Evolutionary conservation across 2,329 filamentous ascomycete species (phyloP).

Genomic region (Davidsoniella eucalypti): DNA sequence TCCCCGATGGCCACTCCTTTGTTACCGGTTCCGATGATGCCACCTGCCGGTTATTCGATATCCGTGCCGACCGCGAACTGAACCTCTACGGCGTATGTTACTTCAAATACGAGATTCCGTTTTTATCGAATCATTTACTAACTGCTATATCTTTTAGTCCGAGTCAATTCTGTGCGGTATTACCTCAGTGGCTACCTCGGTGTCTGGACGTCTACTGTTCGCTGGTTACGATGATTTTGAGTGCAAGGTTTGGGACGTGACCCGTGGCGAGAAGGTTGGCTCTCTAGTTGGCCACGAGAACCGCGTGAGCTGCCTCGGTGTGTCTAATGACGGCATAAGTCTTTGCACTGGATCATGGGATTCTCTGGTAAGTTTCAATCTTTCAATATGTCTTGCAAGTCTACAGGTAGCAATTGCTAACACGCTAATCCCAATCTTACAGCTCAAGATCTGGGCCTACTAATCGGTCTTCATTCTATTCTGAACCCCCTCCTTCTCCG

Average conservation of each 20-base stretch:
- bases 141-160: conserved; percentile 39
- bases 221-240: conserved; percentile 98
- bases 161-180: conserved; percentile 96
- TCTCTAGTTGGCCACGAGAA: conserved; percentile 96
- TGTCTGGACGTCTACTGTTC: conserved; percentile 86
- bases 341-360: conserved; percentile 99
- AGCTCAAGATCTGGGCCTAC: conserved; percentile 84
- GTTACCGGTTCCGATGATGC: conserved; percentile 96
- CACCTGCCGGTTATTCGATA: conserved; percentile 93
- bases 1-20: conserved; percentile 96
- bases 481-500: neutral
- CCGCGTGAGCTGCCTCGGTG: conserved; percentile 93
- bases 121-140: neutral
- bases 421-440: conserved; percentile 9
- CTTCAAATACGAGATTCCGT: neutral
- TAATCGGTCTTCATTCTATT: conserved; percentile 24
- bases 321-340: conserved; percentile 98
- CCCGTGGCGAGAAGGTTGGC: conserved; percentile 90
- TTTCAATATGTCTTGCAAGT: conserved; percentile 31
- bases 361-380: conserved; percentile 59
- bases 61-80: conserved; percentile 73
- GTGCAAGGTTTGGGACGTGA: conserved; percentile 99
- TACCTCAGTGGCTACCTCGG: conserved; percentile 93
- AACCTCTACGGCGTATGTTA: conserved; percentile 47
- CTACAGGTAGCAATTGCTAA: conserved; percentile 20